Base-by-base conservation (phyloP, 139 green algal species). In the Micractinium conductrix region DNA sequence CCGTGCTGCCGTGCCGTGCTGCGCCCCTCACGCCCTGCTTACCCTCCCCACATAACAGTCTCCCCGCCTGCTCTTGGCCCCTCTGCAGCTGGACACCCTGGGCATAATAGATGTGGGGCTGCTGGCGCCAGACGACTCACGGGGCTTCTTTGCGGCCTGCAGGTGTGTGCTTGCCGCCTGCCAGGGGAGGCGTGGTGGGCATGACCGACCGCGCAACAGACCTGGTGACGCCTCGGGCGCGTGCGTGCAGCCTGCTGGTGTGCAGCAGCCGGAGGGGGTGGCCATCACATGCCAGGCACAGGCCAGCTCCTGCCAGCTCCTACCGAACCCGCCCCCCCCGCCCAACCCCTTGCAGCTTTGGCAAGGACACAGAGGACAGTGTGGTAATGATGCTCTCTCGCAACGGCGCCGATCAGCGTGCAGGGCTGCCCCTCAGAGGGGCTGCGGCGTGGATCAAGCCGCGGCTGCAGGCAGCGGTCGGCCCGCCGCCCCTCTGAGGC, bases 71-170 rank as follows among this genome's bases (percentile, higher is more conserved):
- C 22, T 42, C n/a, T 21, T 38, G 48, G 19, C 33, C 40, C 33
- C 19, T 50, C 35, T 75, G 22, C 80, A 85, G 80, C 80, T 85
- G 37, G n/a, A 40, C 35, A 43, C 24, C 17, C 10, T 60, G 10
- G 80, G 53, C 50, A 85, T 85, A 21, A 40, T 68, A 8, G 80
- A 85, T 30, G 38, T 85, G 16, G 80, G 80, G 22, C 80, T 85
- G 80, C 69, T 85, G 48, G 69, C 80, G 2, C 80, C 80, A 17
- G 70, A 58, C 38, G 44, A 17, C 67, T 45, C 44, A 26, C 60
- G 33, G 9, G 53, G 38, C 70, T 85, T 85, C 80, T 85, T 85
- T 38, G 10, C 30, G 17, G 67, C 67, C 38, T 80, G 70, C 80
- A 72, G 43, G 76, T 82, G 43, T 30, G 74, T 50, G 38, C 5